Percentiles rank a stretch among this genome's conserved stretches.
Conservation (phyloP, 73 alveolate genomes). For the Stentor coeruleus region DNA sequence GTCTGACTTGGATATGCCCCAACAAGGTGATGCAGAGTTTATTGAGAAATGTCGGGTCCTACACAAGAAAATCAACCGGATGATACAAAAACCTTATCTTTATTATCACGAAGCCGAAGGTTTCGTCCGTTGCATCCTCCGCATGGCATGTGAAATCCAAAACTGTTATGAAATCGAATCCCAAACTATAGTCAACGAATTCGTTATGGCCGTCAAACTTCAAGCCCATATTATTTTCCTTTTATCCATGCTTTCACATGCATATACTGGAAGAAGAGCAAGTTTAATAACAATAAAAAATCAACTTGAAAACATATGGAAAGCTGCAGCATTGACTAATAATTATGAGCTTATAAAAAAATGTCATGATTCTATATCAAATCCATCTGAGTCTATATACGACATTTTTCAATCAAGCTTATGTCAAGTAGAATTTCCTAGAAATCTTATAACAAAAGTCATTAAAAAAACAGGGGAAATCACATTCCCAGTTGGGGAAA, state of each 20-base stretch:
- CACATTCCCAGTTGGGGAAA: slow-evolving; percentile 16
- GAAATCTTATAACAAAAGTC: background rate
- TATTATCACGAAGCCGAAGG: slow-evolving; percentile 2
- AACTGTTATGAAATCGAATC: background rate
- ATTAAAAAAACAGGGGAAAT: background rate
- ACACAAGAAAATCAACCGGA: background rate
- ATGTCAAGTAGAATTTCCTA: background rate
- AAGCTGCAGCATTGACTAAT: background rate
- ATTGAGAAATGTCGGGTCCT: background rate
- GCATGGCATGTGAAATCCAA: background rate
- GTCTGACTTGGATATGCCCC: slow-evolving; percentile 1
- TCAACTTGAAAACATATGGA: slow-evolving; percentile 6
- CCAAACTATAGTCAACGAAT: background rate
- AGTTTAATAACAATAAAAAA: background rate
- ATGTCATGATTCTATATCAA: background rate
- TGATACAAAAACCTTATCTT: background rate
- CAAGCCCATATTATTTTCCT: background rate
- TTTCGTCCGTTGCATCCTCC: background rate
- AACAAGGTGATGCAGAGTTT: background rate
- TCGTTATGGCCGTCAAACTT: background rate
- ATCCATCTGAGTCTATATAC: background rate
- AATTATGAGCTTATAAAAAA: background rate
- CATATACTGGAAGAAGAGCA: background rate
- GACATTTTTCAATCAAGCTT: background rate
- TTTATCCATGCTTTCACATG: background rate